Evolutionary conservation across 1,284 basidiomycete species (phyloP), one percentile per base, ranked within the genome.

Genomic region (Boletus calvinii): DNA sequence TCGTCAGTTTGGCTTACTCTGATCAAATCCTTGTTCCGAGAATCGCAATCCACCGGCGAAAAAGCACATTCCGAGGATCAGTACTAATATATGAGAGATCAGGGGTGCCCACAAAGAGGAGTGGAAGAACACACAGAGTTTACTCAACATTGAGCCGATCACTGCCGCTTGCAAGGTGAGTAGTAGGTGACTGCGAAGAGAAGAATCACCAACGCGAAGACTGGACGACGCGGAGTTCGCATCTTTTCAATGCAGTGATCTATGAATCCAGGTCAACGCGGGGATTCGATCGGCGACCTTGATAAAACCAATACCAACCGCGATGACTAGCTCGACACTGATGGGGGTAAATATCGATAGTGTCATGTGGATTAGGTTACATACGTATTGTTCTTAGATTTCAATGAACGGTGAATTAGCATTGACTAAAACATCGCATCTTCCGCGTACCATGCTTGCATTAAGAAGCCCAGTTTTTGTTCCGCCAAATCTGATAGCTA

Each of bases 151-250:
- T 0, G 87, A 84, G 3, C 90, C 90, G 50, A 92, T 82, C 45
- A 92, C 87, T 89, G 50, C 30, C 45, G 4, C 15, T 15, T 34
- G 39, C 30, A 48, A 41, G 48, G 13, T 50, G 49, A 67, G 48
- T 11, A 46, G 26, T 11, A 45, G 31, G 22, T 18, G 15, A 22
- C 18, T 26, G 24, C 2, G 39, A 48, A 48, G 30, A 40, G 24
- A 46, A 55, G 54, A 12, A 15, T 15, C 13, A 68, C 90, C 70
- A 60, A 86, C 87, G 64, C 10, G 87, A 81, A 11, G 87, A 85
- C 65, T 94, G 93, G 1, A 95, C 92, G 35, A 95, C 81, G 49
- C 84, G 80, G 24, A 95, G 78, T 65, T 94, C 87, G 59, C 92
- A 93, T 70, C 90, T 90, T 42, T 83, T 78, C 49, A 95, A 74